phyloP scores from a whole-genome alignment of 2,329 filamentous ascomycete species.

The Cladosporium oxysporum region DNA sequence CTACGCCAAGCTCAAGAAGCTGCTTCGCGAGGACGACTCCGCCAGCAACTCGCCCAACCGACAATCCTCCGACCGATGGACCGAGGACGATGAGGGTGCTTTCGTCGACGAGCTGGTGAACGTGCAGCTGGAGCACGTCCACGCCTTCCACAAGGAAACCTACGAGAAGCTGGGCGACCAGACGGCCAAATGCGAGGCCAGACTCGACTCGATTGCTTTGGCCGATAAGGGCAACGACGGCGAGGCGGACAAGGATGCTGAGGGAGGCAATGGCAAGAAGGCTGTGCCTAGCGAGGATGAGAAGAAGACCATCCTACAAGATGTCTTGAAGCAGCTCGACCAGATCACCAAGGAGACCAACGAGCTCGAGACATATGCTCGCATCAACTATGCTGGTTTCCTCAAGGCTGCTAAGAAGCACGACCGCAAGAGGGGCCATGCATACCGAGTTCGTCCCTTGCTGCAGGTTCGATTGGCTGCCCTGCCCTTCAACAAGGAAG shows the following conservation, averaged over 20 bases:
- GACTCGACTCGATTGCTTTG: slow-evolving; percentile 59
- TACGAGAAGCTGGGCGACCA: slow-evolving; percentile 79
- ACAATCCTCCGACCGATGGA: slow-evolving; percentile 68
- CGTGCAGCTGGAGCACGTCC: slow-evolving; percentile 91
- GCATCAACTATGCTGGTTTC: slow-evolving; percentile 96
- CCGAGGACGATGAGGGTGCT: slow-evolving; percentile 85
- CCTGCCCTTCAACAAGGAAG: slow-evolving; percentile 91
- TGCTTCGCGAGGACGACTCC: slow-evolving; percentile 75
- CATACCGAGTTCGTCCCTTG: slow-evolving; percentile 87
- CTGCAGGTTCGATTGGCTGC: slow-evolving; percentile 87
- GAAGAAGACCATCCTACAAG: slow-evolving; percentile 59
- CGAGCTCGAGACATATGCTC: slow-evolving; percentile 92
- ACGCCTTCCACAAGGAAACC: slow-evolving; percentile 81
- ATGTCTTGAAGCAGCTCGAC: slow-evolving; percentile 79
- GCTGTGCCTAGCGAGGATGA: slow-evolving; percentile 43
- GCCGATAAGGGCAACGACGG: slow-evolving; percentile 33
- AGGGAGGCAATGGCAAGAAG: slow-evolving; percentile 37
- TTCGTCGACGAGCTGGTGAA: slow-evolving; percentile 97
- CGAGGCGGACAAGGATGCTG: slow-evolving; percentile 28
- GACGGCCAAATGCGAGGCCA: slow-evolving; percentile 67
- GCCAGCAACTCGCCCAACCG: slow-evolving; percentile 43
- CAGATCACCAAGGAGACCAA: slow-evolving; percentile 85
- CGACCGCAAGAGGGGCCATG: slow-evolving; percentile 83
- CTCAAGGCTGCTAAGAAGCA: slow-evolving; percentile 99
- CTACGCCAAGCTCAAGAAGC: slow-evolving; percentile 86